Conservation (phyloP, 2,329 filamentous ascomycete species). For the Zymoseptoria brevis region DNA sequence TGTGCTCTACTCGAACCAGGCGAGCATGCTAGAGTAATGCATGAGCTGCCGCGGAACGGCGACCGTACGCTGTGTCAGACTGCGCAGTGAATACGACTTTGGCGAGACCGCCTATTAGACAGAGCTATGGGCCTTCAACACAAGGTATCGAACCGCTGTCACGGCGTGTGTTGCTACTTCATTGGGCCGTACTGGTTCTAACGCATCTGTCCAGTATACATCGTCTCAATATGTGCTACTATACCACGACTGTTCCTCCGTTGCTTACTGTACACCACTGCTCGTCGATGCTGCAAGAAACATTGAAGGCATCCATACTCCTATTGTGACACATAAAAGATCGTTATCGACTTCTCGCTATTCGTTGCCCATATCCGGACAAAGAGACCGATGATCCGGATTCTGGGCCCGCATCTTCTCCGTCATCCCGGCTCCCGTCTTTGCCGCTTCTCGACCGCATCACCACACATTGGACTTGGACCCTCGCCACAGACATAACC, state of each 20-base stretch:
- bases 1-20: slow-evolving; percentile 95
- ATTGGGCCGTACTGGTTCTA: background rate
- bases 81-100: background rate
- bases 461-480: background rate
- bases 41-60: background rate
- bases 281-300: too few relatives aligned
- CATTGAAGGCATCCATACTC: too few relatives aligned
- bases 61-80: background rate
- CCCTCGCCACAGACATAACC: slow-evolving; percentile 1
- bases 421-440: background rate
- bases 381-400: too few relatives aligned
- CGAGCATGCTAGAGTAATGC: slow-evolving; percentile 80
- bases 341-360: too few relatives aligned
- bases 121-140: background rate
- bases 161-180: background rate
- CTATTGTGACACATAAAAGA: too few relatives aligned
- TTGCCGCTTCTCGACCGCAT: background rate
- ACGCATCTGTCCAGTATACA: too few relatives aligned
- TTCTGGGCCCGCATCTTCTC: too few relatives aligned
- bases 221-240: too few relatives aligned
- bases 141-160: background rate
- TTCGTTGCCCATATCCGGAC: too few relatives aligned
- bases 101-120: slow-evolving; percentile 1
- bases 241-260: too few relatives aligned
- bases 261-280: too few relatives aligned